Percentiles rank a stretch among this genome's conserved stretches.
phyloP scores from a whole-genome alignment of 495 filamentous ascomycete genomes.

The Neurospora hispaniola region DNA sequence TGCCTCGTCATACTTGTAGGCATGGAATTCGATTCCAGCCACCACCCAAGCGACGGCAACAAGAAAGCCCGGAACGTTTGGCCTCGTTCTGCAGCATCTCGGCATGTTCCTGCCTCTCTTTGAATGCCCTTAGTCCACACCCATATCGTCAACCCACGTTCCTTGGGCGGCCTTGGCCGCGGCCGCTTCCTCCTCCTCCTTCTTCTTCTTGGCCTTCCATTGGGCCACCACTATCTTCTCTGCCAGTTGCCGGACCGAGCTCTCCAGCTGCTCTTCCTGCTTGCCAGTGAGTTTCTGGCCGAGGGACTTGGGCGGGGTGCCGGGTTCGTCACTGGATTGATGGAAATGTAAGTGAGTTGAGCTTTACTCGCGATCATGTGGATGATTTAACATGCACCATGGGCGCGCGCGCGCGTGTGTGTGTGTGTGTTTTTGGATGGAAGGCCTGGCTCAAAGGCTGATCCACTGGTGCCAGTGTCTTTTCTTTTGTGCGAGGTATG shows the following conservation, averaged over 20 bases:
- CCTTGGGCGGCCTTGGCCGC: not conserved
- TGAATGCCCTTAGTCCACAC: not conserved
- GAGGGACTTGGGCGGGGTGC: not conserved
- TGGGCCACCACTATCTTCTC: not conserved
- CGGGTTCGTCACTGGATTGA: not conserved
- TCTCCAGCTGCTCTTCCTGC: not conserved
- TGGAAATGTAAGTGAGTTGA: not conserved
- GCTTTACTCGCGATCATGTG: not conserved
- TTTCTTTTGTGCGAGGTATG: not conserved
- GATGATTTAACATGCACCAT: not conserved
- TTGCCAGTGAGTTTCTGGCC: not conserved
- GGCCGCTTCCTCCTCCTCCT: not conserved
- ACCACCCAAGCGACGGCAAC: not conserved
- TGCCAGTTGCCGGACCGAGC: not conserved
- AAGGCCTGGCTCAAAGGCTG: not conserved
- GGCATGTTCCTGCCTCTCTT: not conserved
- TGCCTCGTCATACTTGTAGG: conserved; percentile 73
- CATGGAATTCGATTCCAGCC: conserved; percentile 87
- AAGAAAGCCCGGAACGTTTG: not conserved
- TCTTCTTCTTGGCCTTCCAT: not conserved
- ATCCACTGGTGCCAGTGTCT: not conserved
- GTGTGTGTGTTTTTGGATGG: not conserved
- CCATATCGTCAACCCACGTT: not conserved
- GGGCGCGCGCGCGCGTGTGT: not conserved
- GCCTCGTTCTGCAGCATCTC: not conserved